Evolutionary conservation across 1,284 basidiomycete species (phyloP).

Genomic region (Ganoderma resinaceum): DNA sequence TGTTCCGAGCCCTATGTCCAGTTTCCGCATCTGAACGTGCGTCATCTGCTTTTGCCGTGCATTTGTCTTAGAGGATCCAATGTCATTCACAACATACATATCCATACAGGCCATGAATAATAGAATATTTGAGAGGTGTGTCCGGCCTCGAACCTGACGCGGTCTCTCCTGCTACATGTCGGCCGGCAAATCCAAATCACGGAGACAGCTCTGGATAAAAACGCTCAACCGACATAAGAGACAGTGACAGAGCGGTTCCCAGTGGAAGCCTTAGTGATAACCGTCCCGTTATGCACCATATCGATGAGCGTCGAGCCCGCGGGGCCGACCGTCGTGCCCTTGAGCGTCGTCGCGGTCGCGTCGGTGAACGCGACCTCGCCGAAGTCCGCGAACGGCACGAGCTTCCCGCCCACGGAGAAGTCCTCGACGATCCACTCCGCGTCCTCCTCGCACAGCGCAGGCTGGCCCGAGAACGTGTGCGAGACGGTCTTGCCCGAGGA

Average conservation of each 20-base stretch:
- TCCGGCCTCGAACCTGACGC: too few species aligned
- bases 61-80: too few species aligned
- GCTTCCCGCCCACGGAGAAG: slow-evolving; percentile 38
- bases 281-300: slow-evolving; percentile 38
- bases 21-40: too few species aligned
- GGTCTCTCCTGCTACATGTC: too few species aligned
- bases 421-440: slow-evolving; percentile 43
- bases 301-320: slow-evolving; percentile 40
- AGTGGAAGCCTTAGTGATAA: slow-evolving; percentile 37
- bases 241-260: slow-evolving; percentile 36
- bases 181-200: too few species aligned
- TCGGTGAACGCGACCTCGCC: slow-evolving; percentile 40
- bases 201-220: too few species aligned
- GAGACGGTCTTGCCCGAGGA: slow-evolving; percentile 39
- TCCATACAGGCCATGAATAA: too few species aligned
- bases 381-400: slow-evolving; percentile 48
- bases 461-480: slow-evolving; percentile 39
- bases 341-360: slow-evolving; percentile 17
- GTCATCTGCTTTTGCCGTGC: too few species aligned
- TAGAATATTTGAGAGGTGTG: too few species aligned
- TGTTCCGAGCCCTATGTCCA: too few species aligned
- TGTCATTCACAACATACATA: too few species aligned
- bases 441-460: slow-evolving; percentile 42
- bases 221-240: slow-evolving; percentile 24
- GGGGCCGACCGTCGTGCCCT: slow-evolving; percentile 27